Conservation (phyloP, 129 eudicot genomes). For the Oenanthe sinensis region DNA sequence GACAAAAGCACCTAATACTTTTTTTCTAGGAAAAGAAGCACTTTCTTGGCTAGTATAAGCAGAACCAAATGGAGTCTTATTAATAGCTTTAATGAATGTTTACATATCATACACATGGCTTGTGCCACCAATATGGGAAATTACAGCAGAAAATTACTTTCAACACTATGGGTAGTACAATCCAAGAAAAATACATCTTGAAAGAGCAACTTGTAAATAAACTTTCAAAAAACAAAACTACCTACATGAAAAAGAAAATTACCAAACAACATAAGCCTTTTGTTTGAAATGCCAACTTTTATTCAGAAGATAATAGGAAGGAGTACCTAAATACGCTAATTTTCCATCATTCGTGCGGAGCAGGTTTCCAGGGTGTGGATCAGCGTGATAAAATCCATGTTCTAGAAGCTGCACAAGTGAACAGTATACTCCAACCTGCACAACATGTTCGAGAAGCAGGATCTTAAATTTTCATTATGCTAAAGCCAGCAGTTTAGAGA, state of each 20-base stretch:
- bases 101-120: not conserved
- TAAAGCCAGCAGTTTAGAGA: not conserved
- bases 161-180: not conserved
- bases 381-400: conserved; percentile 93
- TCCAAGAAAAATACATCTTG: not conserved
- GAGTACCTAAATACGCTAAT: conserved; percentile 87
- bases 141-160: not conserved
- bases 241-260: not conserved
- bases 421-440: conserved; percentile 96
- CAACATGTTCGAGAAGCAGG: conserved; percentile 12
- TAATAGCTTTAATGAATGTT: not conserved
- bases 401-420: conserved; percentile 95
- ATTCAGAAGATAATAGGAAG: conserved; percentile 5
- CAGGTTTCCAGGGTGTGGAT: conserved; percentile 99
- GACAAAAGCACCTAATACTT: not conserved
- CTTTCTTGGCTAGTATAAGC: not conserved
- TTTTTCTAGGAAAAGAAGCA: not conserved
- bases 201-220: not conserved
- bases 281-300: not conserved
- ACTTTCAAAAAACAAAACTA: not conserved
- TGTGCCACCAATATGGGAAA: not conserved
- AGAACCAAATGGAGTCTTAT: not conserved
- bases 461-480: not conserved
- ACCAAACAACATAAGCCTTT: not conserved
- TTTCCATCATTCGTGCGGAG: conserved; percentile 94